These are phyloP conservation scores for Leishmania lainsoni DNA, from an alignment of 208 protist species.

Conservation along the genomic window DNA sequence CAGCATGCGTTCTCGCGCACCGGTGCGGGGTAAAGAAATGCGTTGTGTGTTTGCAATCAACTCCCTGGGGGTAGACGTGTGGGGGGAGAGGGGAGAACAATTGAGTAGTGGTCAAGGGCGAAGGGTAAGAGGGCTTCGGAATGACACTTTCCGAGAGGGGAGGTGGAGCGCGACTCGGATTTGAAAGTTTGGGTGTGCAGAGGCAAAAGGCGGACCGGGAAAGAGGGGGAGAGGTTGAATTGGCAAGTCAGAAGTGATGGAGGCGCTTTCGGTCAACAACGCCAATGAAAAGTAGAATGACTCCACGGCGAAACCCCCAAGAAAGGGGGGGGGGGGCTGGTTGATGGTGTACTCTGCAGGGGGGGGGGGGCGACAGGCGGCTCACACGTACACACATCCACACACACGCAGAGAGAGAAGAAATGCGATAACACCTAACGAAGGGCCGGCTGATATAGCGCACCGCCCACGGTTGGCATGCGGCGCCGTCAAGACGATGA, in stretches of 20 bases:
- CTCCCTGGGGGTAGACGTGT: background rate
- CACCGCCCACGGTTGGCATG: background rate
- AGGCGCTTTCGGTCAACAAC: background rate
- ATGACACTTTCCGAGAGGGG: background rate
- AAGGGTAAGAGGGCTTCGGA: background rate
- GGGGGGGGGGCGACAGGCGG: too few species aligned
- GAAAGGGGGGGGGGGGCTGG: background rate
- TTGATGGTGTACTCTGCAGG: background rate
- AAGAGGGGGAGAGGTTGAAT: background rate
- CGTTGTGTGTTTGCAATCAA: background rate
- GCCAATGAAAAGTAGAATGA: background rate
- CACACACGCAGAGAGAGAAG: background rate
- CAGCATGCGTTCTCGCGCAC: constrained; percentile 45
- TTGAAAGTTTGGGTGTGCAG: background rate
- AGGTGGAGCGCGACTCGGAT: background rate
- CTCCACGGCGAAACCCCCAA: background rate
- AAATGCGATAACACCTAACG: too few species aligned
- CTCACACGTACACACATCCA: background rate
- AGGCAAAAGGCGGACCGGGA: background rate
- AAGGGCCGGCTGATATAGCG: background rate
- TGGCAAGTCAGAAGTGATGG: background rate
- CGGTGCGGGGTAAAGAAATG: background rate
- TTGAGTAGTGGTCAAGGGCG: background rate
- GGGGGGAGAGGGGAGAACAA: too few species aligned
- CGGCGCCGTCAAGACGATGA: background rate